Percentiles rank a stretch among this genome's conserved stretches.
These are phyloP conservation scores for Thermothelomyces thermophilus DNA, from an alignment of 2,329 filamentous ascomycete species.

Conservation along the genomic window DNA sequence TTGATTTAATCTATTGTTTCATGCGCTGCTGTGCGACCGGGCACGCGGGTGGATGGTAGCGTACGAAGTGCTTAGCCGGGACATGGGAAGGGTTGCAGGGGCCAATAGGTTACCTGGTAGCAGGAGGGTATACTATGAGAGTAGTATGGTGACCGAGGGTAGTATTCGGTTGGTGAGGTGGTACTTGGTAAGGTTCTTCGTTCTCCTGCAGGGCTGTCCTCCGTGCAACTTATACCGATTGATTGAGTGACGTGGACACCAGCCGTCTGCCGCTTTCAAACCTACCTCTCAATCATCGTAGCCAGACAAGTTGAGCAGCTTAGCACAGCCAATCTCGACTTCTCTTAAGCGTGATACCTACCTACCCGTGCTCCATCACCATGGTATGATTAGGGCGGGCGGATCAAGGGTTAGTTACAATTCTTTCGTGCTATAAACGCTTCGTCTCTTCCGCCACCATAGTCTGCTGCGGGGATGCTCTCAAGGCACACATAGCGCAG, in stretches of 20 bases:
- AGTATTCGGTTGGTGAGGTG: neutral
- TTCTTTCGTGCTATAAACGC: no score
- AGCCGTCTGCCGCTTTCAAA: neutral
- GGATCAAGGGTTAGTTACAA: no score
- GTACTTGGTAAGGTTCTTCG: neutral
- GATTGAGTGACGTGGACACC: neutral
- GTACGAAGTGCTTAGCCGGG: neutral
- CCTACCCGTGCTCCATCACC: no score
- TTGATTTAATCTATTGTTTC: constrained; percentile 36
- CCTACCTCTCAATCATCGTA: neutral
- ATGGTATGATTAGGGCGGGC: no score
- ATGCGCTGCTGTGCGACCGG: constrained; percentile 15
- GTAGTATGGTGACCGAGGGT: neutral
- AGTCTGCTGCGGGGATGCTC: neutral
- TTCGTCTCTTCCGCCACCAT: no score
- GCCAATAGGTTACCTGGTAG: neutral
- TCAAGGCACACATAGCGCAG: no score
- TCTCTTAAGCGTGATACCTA: neutral
- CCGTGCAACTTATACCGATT: no score
- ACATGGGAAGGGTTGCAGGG: neutral
- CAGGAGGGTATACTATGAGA: neutral
- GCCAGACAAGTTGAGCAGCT: neutral
- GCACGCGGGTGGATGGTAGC: neutral
- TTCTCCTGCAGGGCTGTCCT: neutral
- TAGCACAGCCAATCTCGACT: neutral